A percentile compares a stretch with the other conserved stretches of the same genome.
phyloP scores from a whole-genome alignment of 1,284 basidiomycete genomes.

The Cutaneotrichosporon spelunceum region DNA sequence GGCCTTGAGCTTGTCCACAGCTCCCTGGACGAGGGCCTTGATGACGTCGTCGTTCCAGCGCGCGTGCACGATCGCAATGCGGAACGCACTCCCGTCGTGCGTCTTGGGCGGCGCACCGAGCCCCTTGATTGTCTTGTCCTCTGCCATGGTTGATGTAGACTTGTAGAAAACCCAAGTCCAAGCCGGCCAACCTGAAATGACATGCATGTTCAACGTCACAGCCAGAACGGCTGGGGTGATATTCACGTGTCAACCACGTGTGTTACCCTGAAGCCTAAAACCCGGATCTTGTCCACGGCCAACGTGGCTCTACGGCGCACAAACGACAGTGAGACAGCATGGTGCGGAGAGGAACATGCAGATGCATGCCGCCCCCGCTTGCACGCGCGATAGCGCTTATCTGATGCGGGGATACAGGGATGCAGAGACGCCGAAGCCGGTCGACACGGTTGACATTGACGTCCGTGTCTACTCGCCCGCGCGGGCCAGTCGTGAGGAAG shows the following conservation, averaged over 20 bases:
- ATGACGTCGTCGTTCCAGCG: constrained; percentile 88
- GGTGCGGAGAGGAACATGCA: no score
- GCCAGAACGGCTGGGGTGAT: not conserved
- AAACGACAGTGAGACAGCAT: no score
- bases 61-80: constrained; percentile 86
- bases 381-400: no score
- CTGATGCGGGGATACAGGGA: no score
- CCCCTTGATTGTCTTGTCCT: constrained; percentile 65
- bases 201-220: not conserved
- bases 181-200: no score
- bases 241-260: not conserved
- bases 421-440: not conserved
- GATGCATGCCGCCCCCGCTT: no score
- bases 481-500: not conserved
- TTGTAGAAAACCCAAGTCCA: no score
- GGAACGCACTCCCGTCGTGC: constrained; percentile 73
- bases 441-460: not conserved
- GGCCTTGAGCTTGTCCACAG: constrained; percentile 70
- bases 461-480: constrained; percentile 7
- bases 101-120: constrained; percentile 60
- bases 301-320: no score
- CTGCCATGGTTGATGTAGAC: constrained; percentile 33
- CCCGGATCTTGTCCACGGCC: not conserved
- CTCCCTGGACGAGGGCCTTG: constrained; percentile 74
- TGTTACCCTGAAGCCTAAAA: not conserved